These are phyloP conservation scores for Lavandula angustifolia DNA, from an alignment of 257 asterid genomes.

Conservation along the genomic window DNA sequence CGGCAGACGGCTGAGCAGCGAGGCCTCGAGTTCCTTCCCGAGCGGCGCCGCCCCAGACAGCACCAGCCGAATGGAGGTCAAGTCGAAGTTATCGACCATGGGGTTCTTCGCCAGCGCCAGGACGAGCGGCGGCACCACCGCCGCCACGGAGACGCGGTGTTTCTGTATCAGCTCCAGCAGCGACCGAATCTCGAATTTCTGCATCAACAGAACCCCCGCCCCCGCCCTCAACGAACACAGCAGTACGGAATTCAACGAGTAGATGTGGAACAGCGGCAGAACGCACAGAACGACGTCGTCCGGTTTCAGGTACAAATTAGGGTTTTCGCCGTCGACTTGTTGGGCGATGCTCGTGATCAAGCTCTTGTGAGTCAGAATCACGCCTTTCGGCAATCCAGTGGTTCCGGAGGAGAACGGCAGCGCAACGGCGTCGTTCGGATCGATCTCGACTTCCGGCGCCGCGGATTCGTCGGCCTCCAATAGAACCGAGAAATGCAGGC, in stretches of 20 bases:
- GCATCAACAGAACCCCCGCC: slow-evolving; percentile 62
- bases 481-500: slow-evolving; percentile 58
- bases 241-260: slow-evolving; percentile 61
- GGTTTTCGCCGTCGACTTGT: slow-evolving; percentile 82
- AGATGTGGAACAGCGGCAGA: slow-evolving; percentile 74
- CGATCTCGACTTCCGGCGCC: slow-evolving; percentile 37
- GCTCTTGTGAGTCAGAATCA: slow-evolving; percentile 71
- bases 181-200: slow-evolving; percentile 65
- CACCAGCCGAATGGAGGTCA: slow-evolving; percentile 69
- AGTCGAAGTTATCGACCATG: slow-evolving; percentile 60
- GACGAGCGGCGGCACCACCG: slow-evolving; percentile 85
- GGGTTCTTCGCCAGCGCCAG: slow-evolving; percentile 77
- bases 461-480: slow-evolving; percentile 45
- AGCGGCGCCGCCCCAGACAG: slow-evolving; percentile 90
- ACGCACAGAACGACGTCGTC: slow-evolving; percentile 73
- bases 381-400: slow-evolving; percentile 81
- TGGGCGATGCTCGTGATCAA: slow-evolving; percentile 72
- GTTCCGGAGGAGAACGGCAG: slow-evolving; percentile 85
- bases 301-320: slow-evolving; percentile 51
- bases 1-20: slow-evolving; percentile 64
- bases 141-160: slow-evolving; percentile 70
- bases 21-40: slow-evolving; percentile 76
- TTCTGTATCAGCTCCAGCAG: slow-evolving; percentile 63
- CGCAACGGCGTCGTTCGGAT: slow-evolving; percentile 65
- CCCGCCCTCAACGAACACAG: slow-evolving; percentile 71